Evolutionary conservation across 2,329 filamentous ascomycete species (phyloP), one percentile per base, ranked within the genome.

Genomic region (Falciphora oryzae): DNA sequence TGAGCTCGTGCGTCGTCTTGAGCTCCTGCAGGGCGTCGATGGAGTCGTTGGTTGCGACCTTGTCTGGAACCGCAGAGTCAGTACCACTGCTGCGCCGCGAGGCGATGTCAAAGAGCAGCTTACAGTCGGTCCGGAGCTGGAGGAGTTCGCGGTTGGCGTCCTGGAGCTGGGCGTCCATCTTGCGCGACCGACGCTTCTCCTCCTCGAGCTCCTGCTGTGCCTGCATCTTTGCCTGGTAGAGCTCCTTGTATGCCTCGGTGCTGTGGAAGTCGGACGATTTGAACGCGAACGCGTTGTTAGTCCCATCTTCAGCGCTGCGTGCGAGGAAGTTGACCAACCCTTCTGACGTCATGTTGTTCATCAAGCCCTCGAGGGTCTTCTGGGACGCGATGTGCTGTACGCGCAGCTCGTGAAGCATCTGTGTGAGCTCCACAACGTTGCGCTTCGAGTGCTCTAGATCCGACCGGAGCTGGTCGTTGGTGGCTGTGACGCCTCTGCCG

Each of bases 351-450:
- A 79, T 77, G 66, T 82, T 80, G 65, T 79, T 78, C 68, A 84
- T 77, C 35, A 89, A 70, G 22, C 82, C 80, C 67, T 81, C 78
- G 67, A 88, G 76, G 71, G 89, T 85, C 66, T 85, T 81, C 71
- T 87, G 82, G 10, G 79, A 76, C 61, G 88, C 76, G 18, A 81
- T 81, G 66, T 85, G 78, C 72, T 85, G 84, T 73, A 88, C 84
- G 66, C 85, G 83, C 1, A 87, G 75, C 5, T 83, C 81, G 69
- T 83, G 84, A 69, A 81, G 82, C 67, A 80, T 82, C 65, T 81
- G 76, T 69, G 85, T 82, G n/a, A 86, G 73, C 57, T 78, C 75
- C 65, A 84, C 81, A 53, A 78, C 76, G 67, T 81, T 80, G 63
- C 79, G 77, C 64, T 79, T 81, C 65, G 82, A 75, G 65, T 83